Conservation (phyloP, 2,329 filamentous ascomycete genomes). For the Aspergillus pseudoviridinutans region DNA sequence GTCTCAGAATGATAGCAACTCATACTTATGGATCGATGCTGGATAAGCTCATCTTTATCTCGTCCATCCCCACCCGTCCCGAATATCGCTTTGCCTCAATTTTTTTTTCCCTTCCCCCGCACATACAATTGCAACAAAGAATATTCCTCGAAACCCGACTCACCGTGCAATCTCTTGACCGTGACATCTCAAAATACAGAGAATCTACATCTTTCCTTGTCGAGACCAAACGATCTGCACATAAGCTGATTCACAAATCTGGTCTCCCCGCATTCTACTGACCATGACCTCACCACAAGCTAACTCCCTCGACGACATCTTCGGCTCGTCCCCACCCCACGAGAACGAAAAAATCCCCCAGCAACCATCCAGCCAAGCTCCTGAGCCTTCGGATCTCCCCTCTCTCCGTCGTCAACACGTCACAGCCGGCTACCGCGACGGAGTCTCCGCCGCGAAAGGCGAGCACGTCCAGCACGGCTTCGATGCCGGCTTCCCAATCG, state of each 20-base stretch:
- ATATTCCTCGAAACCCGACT: background rate
- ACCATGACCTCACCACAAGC: slow-evolving; percentile 7
- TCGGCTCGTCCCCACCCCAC: slow-evolving; percentile 36
- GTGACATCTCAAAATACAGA: background rate
- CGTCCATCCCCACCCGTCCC: background rate
- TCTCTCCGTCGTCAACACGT: slow-evolving; percentile 71
- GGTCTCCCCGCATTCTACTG: background rate
- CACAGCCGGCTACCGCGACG: slow-evolving; percentile 87
- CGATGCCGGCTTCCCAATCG: slow-evolving; percentile 83
- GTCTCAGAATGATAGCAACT: background rate
- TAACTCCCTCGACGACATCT: slow-evolving; percentile 40
- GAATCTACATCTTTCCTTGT: background rate
- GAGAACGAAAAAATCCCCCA: background rate
- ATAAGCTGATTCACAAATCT: background rate
- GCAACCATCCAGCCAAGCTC: background rate
- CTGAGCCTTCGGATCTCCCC: slow-evolving; percentile 63
- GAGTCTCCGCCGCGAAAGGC: slow-evolving; percentile 71
- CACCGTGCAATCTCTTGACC: background rate
- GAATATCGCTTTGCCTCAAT: background rate
- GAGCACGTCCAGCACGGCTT: slow-evolving; percentile 79
- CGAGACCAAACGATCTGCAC: slow-evolving; percentile 1
- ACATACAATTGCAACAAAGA: background rate
- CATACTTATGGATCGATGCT: background rate
- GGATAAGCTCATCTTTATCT: background rate
- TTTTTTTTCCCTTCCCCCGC: background rate